phyloP scores from a whole-genome alignment of 2,329 filamentous ascomycete genomes.

The Talaromyces sp. region DNA sequence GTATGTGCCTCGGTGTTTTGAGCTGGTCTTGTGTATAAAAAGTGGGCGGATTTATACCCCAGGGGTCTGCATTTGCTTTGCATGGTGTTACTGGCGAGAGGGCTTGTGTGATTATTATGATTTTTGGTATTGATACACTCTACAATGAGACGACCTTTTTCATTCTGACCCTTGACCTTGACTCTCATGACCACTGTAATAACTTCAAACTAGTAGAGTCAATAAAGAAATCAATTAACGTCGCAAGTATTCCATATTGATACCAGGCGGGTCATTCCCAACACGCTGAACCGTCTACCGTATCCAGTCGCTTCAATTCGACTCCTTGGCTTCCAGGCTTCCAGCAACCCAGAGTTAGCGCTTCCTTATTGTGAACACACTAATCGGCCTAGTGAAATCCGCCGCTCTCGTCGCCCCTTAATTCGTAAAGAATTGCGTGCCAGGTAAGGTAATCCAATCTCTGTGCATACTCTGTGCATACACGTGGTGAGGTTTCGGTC shows the following conservation, averaged over 20 bases:
- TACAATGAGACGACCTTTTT: background rate
- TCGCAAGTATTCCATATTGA: background rate
- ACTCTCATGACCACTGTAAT: too few species aligned
- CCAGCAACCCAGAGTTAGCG: background rate
- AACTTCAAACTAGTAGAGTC: too few species aligned
- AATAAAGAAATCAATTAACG: background rate
- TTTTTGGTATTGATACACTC: background rate
- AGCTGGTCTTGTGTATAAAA: conserved; percentile 10
- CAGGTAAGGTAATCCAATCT: background rate
- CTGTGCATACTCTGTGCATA: background rate
- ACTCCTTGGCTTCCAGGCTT: background rate
- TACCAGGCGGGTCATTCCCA: background rate
- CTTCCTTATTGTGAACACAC: background rate
- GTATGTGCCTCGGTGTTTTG: background rate
- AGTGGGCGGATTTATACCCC: conserved; percentile 11
- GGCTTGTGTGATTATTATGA: background rate
- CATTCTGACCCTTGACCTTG: background rate
- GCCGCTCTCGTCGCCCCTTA: background rate
- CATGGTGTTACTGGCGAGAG: conserved; percentile 5
- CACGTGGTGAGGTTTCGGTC: background rate
- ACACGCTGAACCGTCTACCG: background rate
- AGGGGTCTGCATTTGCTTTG: background rate
- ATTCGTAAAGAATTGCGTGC: background rate
- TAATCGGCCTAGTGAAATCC: background rate
- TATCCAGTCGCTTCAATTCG: background rate